phyloP scores from a whole-genome alignment of 208 protist genomes.

The Acanthamoeba sp. region DNA sequence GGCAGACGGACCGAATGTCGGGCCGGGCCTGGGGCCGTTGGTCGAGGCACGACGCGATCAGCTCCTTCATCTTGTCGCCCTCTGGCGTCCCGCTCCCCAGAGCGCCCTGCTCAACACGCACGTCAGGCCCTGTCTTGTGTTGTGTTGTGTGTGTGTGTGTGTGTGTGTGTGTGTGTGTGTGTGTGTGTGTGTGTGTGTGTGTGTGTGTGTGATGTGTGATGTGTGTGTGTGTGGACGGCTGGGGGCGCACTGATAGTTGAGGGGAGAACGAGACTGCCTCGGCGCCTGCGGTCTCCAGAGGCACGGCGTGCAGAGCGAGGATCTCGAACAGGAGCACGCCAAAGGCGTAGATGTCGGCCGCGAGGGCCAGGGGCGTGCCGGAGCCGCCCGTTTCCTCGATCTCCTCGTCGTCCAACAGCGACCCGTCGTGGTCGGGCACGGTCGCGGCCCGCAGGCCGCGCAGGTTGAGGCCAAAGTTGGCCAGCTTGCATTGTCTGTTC shows the following conservation, averaged over 20 bases:
- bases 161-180: too few relatives aligned
- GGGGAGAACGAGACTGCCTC: neutral
- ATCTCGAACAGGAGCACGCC: slow-evolving; percentile 64
- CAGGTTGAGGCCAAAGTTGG: slow-evolving; percentile 49
- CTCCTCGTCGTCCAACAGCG: neutral
- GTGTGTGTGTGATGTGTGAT: neutral
- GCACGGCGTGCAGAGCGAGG: neutral
- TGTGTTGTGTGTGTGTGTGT: too few relatives aligned
- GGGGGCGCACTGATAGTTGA: neutral
- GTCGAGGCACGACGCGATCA: slow-evolving; percentile 54
- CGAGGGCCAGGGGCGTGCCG: neutral
- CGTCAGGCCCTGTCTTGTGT: neutral
- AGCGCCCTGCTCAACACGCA: neutral
- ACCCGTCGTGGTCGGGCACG: slow-evolving; percentile 14
- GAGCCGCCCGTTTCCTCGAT: slow-evolving; percentile 2
- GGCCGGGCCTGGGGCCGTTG: neutral
- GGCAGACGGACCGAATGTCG: slow-evolving; percentile 16
- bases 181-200: too few relatives aligned
- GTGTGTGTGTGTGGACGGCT: too few relatives aligned
- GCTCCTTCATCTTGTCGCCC: neutral
- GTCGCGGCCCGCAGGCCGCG: neutral
- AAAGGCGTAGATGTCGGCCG: slow-evolving; percentile 63
- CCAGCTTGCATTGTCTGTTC: slow-evolving; percentile 49
- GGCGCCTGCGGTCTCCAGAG: neutral
- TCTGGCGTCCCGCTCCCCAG: neutral